These are phyloP conservation scores for Pisolithus orientalis DNA, from an alignment of 768 basidiomycete genomes.

Conservation along the genomic window DNA sequence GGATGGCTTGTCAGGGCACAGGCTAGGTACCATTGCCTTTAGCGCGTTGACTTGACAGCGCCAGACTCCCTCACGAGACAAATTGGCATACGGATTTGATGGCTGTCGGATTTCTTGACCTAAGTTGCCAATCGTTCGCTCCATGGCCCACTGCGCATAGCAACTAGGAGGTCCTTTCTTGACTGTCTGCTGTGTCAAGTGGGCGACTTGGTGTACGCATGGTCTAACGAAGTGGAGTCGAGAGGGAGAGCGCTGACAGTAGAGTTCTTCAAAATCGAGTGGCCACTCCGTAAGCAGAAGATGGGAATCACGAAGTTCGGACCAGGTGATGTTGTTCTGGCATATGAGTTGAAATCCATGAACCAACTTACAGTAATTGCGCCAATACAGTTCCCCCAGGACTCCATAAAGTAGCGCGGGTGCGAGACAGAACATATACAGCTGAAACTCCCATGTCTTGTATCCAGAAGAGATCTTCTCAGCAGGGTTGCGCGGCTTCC, in stretches of 20 bases:
- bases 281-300: conserved; percentile 14
- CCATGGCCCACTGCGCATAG: conserved; percentile 21
- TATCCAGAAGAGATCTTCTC: too few relatives aligned
- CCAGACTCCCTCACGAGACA: too few relatives aligned
- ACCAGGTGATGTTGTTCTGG: conserved; percentile 9
- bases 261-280: conserved; percentile 24
- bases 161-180: conserved; percentile 16
- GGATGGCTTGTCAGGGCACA: too few relatives aligned
- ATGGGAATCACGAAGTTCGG: conserved; percentile 10
- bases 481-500: too few relatives aligned
- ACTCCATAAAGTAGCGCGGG: conserved; percentile 10
- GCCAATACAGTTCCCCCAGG: conserved; percentile 13
- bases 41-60: too few relatives aligned
- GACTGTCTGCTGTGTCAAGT: conserved; percentile 16
- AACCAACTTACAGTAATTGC: conserved; percentile 17
- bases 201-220: conserved; percentile 21
- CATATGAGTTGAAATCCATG: conserved; percentile 13
- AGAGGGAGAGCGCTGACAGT: too few relatives aligned
- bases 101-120: too few relatives aligned
- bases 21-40: too few relatives aligned
- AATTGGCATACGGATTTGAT: too few relatives aligned
- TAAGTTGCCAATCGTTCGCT: too few relatives aligned
- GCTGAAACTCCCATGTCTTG: too few relatives aligned
- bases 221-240: conserved; percentile 20
- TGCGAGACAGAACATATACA: too few relatives aligned